Evolutionary conservation across 2,329 filamentous ascomycete genomes (phyloP).

Genomic region (Aspergillus fumigatiaffinis): DNA sequence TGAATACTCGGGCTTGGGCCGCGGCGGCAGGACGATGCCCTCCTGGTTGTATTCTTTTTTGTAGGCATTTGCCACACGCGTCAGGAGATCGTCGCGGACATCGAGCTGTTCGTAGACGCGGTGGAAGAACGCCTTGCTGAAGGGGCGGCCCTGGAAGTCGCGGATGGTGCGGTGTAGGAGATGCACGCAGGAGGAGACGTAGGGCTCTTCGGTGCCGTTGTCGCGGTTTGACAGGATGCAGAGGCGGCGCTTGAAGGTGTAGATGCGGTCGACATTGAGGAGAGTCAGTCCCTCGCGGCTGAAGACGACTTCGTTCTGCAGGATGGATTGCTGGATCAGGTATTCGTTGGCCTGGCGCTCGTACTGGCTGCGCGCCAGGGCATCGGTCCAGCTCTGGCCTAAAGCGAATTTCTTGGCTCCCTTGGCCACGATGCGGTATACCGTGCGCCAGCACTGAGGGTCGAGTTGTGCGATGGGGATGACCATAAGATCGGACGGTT

Average conservation of each 20-base stretch:
- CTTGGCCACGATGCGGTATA: constrained; percentile 34
- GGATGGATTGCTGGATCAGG: constrained; percentile 40
- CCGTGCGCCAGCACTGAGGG: constrained; percentile 24
- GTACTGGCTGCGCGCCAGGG: constrained; percentile 32
- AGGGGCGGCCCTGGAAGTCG: constrained; percentile 40
- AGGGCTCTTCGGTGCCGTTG: constrained; percentile 28
- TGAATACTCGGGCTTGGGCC: constrained; percentile 12
- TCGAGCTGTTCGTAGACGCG: constrained; percentile 42
- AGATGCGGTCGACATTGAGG: constrained; percentile 44
- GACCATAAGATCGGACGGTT: constrained; percentile 36
- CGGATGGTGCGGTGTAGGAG: constrained; percentile 39
- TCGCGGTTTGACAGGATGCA: constrained; percentile 33
- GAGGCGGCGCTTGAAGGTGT: constrained; percentile 42
- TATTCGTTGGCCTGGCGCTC: constrained; percentile 37
- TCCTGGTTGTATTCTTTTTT: constrained; percentile 32
- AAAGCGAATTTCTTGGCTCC: constrained; percentile 36
- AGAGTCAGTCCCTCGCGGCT: constrained; percentile 43
- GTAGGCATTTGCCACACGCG: constrained; percentile 35
- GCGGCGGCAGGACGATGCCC: constrained; percentile 35
- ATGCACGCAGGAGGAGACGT: constrained; percentile 37
- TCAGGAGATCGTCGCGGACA: constrained; percentile 34
- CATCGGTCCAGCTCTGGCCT: constrained; percentile 36
- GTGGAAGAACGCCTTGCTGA: constrained; percentile 43
- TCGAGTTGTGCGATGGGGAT: constrained; percentile 35
- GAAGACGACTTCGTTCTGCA: constrained; percentile 44